Evolutionary conservation across 768 basidiomycete species (phyloP).

Genomic region (Daedaleopsis nitida): DNA sequence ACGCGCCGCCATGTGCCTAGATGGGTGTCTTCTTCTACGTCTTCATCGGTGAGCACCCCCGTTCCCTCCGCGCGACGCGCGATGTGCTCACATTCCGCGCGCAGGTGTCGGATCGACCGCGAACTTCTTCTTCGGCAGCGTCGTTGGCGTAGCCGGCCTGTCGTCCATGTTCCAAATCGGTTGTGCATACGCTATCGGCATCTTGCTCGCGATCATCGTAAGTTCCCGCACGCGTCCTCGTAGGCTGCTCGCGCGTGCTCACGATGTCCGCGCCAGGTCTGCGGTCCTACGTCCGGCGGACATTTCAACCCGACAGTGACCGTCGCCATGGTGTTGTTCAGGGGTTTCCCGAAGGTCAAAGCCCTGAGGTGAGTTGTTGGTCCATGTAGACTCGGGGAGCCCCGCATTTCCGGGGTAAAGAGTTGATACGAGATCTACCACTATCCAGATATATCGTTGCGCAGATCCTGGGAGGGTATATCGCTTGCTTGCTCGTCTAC

Average conservation of each 20-base stretch:
- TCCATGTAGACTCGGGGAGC: not conserved
- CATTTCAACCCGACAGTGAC: slow-evolving; percentile 61
- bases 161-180: slow-evolving; percentile 36
- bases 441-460: slow-evolving; percentile 44
- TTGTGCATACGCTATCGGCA: slow-evolving; percentile 40
- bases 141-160: slow-evolving; percentile 22
- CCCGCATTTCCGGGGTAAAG: not conserved
- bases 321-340: slow-evolving; percentile 51
- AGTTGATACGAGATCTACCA: not conserved
- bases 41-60: slow-evolving; percentile 23
- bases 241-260: not conserved
- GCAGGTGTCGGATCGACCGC: slow-evolving; percentile 38
- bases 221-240: not conserved
- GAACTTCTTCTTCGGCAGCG: slow-evolving; percentile 32
- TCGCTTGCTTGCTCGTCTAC: slow-evolving; percentile 62
- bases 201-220: slow-evolving; percentile 37
- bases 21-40: slow-evolving; percentile 35
- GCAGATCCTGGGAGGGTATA: slow-evolving; percentile 65
- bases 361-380: slow-evolving; percentile 45
- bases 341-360: slow-evolving; percentile 54
- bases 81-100: not conserved
- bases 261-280: slow-evolving; percentile 18
- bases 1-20: slow-evolving; percentile 7
- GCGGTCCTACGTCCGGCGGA: slow-evolving; percentile 37
- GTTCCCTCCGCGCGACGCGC: not conserved